Base-by-base conservation (phyloP, 208 protist species). In the Angomonas deanei region DNA sequence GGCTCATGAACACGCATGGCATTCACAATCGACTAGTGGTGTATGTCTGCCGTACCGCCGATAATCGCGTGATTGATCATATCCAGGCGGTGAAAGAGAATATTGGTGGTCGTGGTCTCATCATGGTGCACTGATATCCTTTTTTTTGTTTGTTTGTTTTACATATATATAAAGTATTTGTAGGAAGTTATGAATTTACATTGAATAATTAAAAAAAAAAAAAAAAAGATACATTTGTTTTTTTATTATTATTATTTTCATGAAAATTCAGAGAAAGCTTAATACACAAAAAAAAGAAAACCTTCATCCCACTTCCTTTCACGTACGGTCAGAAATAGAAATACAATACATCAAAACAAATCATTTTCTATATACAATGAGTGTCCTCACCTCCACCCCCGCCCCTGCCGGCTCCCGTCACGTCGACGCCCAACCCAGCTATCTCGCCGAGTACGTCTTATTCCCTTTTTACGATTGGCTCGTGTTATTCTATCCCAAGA, bases 41-140 rank as follows among this genome's bases (percentile, higher is more conserved):
- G 15, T 93, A 93, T 52, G 78, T 92, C 10, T 92, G 84, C 63
- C 70, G 86, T 21, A 94, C 91, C 10, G 82, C 86, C 3, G 91
- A 96, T 62, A 91, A 91, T 58, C 76, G 91, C 15, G 65, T 96
- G 19, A 93, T 96, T 73, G 87, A 96, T 55, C 91, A 96, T 65
- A 88, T 96, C 53, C 78, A 92, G 56, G 91, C 91, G 2, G 87
- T 92, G 54, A 84, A 79, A 63, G 87, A 96, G 58, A 72, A 79
- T 38, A 80, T 96, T 69, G 91, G 91, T 36, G 91, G 91, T 2
- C 74, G 87, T 0, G 91, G 91, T 1, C 66, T 96, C n/a, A 84
- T 93, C 71, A 93, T 94, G 87, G 83, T 86, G 23, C 86, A 93
- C 57, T 96, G 85, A 21, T n/a, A 17, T 56, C 3, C 21, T 17